Percentiles rank a stretch among this genome's conserved stretches.
Evolutionary conservation across 176 grass and related monocot species (phyloP).

Genomic region (Musa troglodytarum): DNA sequence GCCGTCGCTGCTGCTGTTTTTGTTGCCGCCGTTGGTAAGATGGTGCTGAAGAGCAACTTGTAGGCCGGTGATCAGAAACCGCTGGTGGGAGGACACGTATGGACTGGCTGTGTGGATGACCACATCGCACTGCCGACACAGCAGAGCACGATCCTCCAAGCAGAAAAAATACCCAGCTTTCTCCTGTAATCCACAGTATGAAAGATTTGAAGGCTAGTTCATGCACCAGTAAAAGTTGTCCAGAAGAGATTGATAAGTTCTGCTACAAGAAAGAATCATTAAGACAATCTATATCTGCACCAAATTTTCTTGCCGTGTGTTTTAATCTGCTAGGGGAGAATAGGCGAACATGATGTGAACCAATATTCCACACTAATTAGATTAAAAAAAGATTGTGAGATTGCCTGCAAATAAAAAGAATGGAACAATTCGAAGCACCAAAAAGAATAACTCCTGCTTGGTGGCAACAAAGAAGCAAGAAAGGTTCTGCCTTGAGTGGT

Average conservation of each 20-base stretch:
- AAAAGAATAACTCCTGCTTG: no score
- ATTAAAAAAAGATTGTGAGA: no score
- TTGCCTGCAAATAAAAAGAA: no score
- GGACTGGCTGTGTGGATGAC: constrained; percentile 41
- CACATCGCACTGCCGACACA: constrained; percentile 64
- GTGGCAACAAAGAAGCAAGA: no score
- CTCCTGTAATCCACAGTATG: constrained; percentile 29
- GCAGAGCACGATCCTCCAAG: constrained; percentile 70
- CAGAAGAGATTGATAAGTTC: constrained; percentile 3
- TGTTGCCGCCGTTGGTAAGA: constrained; percentile 16
- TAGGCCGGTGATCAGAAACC: constrained; percentile 76
- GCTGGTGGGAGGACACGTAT: constrained; percentile 37
- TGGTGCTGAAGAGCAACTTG: constrained; percentile 36
- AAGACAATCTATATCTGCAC: background rate
- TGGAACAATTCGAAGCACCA: no score
- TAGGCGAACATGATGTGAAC: no score
- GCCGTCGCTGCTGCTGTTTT: constrained; percentile 21
- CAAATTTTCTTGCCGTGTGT: no score
- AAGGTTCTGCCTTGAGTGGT: no score
- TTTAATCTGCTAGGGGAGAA: no score
- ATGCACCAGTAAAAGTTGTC: background rate
- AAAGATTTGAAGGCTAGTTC: background rate
- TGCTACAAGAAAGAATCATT: background rate
- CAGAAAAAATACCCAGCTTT: constrained; percentile 83
- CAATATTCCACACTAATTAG: no score